phyloP scores from a whole-genome alignment of 106 monocot species.

The Acanthochlamys bracteata region DNA sequence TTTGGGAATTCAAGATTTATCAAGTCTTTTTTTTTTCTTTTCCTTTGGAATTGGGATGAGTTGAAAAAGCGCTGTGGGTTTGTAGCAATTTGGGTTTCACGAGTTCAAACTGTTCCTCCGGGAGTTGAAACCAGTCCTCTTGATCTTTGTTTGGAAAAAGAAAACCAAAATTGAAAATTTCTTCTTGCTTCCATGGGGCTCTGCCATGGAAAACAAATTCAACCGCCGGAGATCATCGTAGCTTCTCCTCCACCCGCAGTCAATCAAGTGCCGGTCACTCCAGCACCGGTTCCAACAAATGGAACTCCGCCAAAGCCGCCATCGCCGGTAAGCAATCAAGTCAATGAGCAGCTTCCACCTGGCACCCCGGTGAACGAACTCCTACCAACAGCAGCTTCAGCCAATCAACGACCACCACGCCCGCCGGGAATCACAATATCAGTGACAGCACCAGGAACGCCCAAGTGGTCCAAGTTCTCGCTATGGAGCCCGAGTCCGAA shows the following conservation, averaged over 20 bases:
- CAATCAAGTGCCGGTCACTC: background rate
- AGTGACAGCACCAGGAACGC: slow-evolving; percentile 6
- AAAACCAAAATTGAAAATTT: background rate
- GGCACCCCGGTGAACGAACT: background rate
- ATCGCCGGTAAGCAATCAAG: background rate
- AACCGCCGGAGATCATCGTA: background rate
- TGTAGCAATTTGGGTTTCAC: background rate
- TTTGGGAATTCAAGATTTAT: too few species aligned
- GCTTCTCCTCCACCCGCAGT: background rate
- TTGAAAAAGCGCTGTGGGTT: background rate
- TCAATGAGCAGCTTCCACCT: background rate
- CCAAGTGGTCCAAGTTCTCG: slow-evolving; percentile 24
- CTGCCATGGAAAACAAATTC: slow-evolving; percentile 34
- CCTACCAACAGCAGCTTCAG: background rate
- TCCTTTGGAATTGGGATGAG: background rate
- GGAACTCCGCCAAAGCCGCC: background rate
- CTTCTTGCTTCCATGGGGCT: slow-evolving; percentile 25
- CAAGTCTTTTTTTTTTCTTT: background rate
- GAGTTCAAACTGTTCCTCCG: background rate
- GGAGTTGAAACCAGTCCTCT: background rate
- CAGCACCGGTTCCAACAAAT: background rate
- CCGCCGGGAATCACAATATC: background rate
- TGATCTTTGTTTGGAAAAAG: background rate
- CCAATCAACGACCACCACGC: slow-evolving; percentile 10
- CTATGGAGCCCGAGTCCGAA: slow-evolving; percentile 42